Percentiles rank a stretch among this genome's conserved stretches.
These are phyloP conservation scores for Athelia sp. DNA, from an alignment of 1,284 basidiomycete species.

Conservation along the genomic window DNA sequence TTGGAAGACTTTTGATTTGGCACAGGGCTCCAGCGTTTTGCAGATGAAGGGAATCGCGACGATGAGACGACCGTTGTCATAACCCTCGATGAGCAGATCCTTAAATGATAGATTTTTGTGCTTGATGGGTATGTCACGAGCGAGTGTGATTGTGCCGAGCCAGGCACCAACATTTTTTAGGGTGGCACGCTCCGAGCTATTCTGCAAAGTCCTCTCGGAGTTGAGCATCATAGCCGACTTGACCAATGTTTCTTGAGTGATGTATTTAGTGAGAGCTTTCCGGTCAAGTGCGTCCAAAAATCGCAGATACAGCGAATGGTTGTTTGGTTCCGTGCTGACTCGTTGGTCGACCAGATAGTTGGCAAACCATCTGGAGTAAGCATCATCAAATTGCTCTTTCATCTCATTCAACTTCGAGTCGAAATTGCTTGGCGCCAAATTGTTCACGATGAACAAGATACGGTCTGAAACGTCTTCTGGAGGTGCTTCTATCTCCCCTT, in stretches of 20 bases:
- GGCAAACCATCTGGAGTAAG: constrained; percentile 93
- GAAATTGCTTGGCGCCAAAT: constrained; percentile 92
- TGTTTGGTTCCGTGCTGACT: constrained; percentile 95
- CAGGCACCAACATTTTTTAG: constrained; percentile 96
- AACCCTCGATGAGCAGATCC: constrained; percentile 93
- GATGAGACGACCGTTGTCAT: constrained; percentile 86
- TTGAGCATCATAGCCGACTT: constrained; percentile 88
- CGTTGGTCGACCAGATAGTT: constrained; percentile 97
- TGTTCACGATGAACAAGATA: constrained; percentile 98
- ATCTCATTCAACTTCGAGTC: constrained; percentile 85
- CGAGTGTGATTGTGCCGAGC: constrained; percentile 92
- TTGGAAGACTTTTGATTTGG: constrained; percentile 87
- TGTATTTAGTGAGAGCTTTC: constrained; percentile 62
- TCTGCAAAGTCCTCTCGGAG: constrained; percentile 85
- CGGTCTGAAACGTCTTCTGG: constrained; percentile 89
- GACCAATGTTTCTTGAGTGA: constrained; percentile 90
- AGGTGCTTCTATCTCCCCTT: constrained; percentile 64
- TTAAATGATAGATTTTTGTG: constrained; percentile 96
- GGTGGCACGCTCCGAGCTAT: constrained; percentile 79
- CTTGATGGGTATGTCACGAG: constrained; percentile 88
- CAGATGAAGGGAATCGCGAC: constrained; percentile 98
- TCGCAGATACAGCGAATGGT: constrained; percentile 92
- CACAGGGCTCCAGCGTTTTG: constrained; percentile 92
- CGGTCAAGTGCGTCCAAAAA: constrained; percentile 83
- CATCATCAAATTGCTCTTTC: constrained; percentile 74